Base-by-base conservation (phyloP, 768 basidiomycete genomes). In the Pleurotus citrinopileatus region DNA sequence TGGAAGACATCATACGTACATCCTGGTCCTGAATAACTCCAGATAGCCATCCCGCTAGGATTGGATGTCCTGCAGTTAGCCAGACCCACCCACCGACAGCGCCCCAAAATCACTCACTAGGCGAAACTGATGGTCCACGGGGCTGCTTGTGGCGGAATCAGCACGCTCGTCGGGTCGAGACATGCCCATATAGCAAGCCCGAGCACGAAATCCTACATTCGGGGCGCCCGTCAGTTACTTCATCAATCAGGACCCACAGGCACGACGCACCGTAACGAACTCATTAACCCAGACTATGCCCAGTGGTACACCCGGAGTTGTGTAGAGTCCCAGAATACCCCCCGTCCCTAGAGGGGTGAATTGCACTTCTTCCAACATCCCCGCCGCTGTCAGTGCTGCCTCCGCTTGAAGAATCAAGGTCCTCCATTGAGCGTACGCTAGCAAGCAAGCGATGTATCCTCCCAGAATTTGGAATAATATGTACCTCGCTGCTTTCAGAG, bases 401-500 rank as follows among this genome's bases (percentile, higher is more conserved):
- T 80, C 79, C 15, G 69, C 64, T 9, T 57, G 52, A 44, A 65
- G 59, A 32, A 89, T 72, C 44, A 76, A 53, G 42, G 77, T 69
- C 56, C 78, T 78, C 71, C 84, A 90, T 59, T 88, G 83, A 4
- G 73, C 72, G 62, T 89, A 89, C 46, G 84, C 64, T 42, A 83
- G 55, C 34, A 86, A 67, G 53, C 78, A 80, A 0, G 83, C 87
- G 57, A 88, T 65, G 58, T 83, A 87, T 10, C 76, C 82, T 3
- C 87, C 89, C 3, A 86, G 57, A 56, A 86, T 74, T 61, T 91
- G 88, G 0, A 84, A 79, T 10, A 78, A 37, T 55, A 88, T 84
- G 61, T 86, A 89, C 66, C 85, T 87, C 42, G 7, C 22, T 3
- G 78, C 84, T 54, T 83, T 87, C 42, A 62, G 50, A 10, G 65